Conservation (phyloP, 2,329 filamentous ascomycete species). For the Pseudogymnoascus sp. region DNA sequence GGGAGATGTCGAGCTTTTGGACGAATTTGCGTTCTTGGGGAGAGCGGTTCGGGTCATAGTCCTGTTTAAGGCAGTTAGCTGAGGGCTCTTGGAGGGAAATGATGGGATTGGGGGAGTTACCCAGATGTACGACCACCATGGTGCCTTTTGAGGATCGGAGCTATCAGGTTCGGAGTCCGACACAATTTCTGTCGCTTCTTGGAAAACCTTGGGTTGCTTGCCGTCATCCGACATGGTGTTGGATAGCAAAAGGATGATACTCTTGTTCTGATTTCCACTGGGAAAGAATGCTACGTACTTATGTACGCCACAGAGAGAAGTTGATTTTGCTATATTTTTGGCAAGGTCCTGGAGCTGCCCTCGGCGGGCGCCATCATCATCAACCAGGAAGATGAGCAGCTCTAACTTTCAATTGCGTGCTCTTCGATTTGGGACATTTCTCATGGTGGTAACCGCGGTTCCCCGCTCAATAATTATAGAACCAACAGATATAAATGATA, state of each 20-base stretch:
- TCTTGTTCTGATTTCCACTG: background rate
- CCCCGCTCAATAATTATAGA: background rate
- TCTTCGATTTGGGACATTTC: background rate
- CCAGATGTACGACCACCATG: conserved; percentile 25
- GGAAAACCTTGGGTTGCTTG: background rate
- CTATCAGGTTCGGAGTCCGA: conserved; percentile 13
- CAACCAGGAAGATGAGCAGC: background rate
- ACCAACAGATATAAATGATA: background rate
- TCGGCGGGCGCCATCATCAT: background rate
- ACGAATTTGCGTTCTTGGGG: conserved; percentile 21
- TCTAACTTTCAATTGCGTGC: background rate
- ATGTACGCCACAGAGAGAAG: background rate
- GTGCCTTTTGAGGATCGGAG: conserved; percentile 14
- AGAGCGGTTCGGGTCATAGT: conserved; percentile 20
- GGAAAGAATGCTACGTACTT: background rate
- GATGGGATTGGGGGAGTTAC: conserved; percentile 11
- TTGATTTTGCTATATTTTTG: background rate
- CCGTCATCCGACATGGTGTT: background rate
- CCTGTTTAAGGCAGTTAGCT: conserved; percentile 13
- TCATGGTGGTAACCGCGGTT: background rate
- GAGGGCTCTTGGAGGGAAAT: background rate
- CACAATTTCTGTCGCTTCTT: conserved; percentile 8
- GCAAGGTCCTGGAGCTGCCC: background rate
- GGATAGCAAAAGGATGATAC: background rate
- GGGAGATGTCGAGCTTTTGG: conserved; percentile 22